Evolutionary conservation across 2,329 filamentous ascomycete genomes (phyloP).

Genomic region (Epichloe coenophiala): DNA sequence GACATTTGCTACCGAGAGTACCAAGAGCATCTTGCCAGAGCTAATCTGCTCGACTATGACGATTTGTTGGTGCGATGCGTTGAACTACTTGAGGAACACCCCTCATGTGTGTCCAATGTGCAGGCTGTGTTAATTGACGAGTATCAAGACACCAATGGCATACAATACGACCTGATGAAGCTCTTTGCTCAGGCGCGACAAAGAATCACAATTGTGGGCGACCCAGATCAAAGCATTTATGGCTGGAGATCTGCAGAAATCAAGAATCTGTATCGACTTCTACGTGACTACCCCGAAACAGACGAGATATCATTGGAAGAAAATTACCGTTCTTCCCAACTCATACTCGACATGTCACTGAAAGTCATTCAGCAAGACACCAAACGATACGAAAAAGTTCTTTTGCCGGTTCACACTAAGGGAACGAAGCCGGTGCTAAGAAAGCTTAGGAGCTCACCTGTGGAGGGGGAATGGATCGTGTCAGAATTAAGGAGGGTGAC

Average conservation of each 20-base stretch:
- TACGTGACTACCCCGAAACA: conserved; percentile 62
- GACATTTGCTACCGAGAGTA: conserved; percentile 61
- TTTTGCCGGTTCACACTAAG: conserved; percentile 67
- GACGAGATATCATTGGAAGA: conserved; percentile 78
- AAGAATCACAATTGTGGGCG: conserved; percentile 87
- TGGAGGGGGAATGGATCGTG: conserved; percentile 82
- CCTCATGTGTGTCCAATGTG: conserved; percentile 76
- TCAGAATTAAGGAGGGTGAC: conserved; percentile 62
- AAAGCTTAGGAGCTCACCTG: conserved; percentile 51
- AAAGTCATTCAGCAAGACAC: conserved; percentile 85
- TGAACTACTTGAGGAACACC: conserved; percentile 59
- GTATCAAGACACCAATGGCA: conserved; percentile 91
- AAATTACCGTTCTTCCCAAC: conserved; percentile 85
- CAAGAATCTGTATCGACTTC: conserved; percentile 70
- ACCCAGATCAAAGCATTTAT: conserved; percentile 97
- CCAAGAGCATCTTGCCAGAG: conserved; percentile 56
- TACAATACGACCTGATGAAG: conserved; percentile 90
- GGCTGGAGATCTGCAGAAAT: conserved; percentile 90
- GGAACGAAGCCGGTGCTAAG: conserved; percentile 73
- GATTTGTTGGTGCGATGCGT: conserved; percentile 78
- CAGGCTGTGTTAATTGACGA: conserved; percentile 90
- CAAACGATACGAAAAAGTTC: conserved; percentile 62
- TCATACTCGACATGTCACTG: conserved; percentile 67
- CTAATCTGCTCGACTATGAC: conserved; percentile 86
- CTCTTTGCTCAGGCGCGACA: conserved; percentile 61